Evolutionary conservation across 1,284 basidiomycete genomes (phyloP), one percentile per base, ranked within the genome.

Genomic region (Exsudoporus floridanus): DNA sequence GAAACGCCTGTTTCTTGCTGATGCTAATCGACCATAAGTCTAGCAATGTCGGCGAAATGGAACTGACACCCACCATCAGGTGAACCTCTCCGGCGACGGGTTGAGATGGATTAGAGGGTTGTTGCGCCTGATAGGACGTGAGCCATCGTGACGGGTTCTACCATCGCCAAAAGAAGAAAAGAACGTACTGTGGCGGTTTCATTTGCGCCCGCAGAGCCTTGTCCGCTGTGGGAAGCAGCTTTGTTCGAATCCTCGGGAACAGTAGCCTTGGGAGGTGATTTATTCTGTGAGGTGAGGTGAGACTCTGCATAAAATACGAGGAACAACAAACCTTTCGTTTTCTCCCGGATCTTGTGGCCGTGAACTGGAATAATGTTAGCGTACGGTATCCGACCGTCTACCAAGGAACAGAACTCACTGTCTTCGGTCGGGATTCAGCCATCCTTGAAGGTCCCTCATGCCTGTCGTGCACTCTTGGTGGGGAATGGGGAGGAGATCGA

Each of bases 161-260:
- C 9, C 33, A 13, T n/a, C 7, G 9, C 2, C 5, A 23, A 5
- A 23, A 3, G n/a, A 14, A n/a, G 14, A 23, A 25, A 40, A 19
- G 5, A 41, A 23, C 23, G 23, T 5, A 23, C 23, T 23, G 23
- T 3, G 8, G 1, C 3, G 1, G 10, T 7, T 12, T 5, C 10
- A 1, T 8, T 13, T 7, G 18, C 9, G 27, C 18, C 8, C 1
- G 3, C 5, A 8, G 12, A 4, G 13, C 7, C 12, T 8, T 18
- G 34, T 25, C n/a, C 43, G 2, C 7, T 5, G 1, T 5, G 10
- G 1, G 23, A 13, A 5, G 4, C 0, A 4, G 1, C 21, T 2
- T 12, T 7, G 10, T n/a, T 41, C 7, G 21, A 10, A 13, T 4
- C 16, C 1, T 25, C 16, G 16, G 42, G 19, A 14, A 2, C 21